Base-by-base conservation (phyloP, 31 red algal species). In the Porphyra umbilicalis region DNA sequence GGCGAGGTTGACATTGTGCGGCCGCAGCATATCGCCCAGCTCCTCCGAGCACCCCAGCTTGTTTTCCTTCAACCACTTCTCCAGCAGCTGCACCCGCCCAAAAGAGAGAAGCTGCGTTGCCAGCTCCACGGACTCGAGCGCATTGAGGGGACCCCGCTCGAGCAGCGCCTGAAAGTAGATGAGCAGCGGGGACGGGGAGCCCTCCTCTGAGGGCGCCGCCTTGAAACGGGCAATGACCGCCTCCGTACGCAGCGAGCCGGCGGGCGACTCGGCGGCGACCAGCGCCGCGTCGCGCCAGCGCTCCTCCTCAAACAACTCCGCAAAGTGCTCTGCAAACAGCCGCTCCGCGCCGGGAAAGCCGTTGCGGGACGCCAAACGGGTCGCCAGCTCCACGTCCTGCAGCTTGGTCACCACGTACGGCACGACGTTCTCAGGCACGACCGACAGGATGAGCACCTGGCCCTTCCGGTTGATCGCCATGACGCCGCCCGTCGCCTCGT, bases 61-160 rank as follows among this genome's bases (percentile, higher is more conserved):
- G 76, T 96, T 90, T 78, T 99, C 97, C 75, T 96, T 96, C 33
- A 99, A 76, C 97, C 97, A 99, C 74, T 94, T 94, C 82, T 99
- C 97, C 85, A 99, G 90, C 36, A 94, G 80, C 34, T 93, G 85
- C n/a, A 90, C 80, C 9, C 88, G 90, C 38, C 91, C 91, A 79
- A 93, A 88, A 9, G 88, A 86, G 13, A 92, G 81, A 16, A 99
- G 68, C 80, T 94, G 94, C 78, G 87, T 82, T 4, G 81, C 94
- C 35, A 99, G 86, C 82, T 99, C 98, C n/a, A 97, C 90, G 38
- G 91, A 83, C 80, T 99, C 98, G 36, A 93, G 77, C 80, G 91
- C 71, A 79, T 99, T 99, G 10, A 99, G 85, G 71, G 88, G 89
- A 35, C 98, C 94, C 32, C 92, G 82, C 84, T 96, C 94, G 57